Evolutionary conservation across 2,329 filamentous ascomycete species (phyloP).

Genomic region (Xylariaceae sp.): DNA sequence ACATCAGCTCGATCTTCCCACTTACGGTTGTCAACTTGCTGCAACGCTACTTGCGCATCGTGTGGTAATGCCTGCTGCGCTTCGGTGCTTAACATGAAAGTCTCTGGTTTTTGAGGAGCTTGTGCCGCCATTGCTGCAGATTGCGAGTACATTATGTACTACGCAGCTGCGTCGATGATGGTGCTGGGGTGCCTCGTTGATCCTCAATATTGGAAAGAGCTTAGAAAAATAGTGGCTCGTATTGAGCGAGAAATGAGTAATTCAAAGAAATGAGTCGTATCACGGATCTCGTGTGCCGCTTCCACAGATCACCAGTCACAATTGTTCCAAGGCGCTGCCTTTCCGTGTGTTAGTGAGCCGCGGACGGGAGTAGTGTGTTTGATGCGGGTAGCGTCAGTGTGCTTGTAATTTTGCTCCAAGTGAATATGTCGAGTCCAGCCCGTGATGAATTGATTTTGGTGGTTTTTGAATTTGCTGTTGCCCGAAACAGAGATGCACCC

Average conservation of each 20-base stretch:
- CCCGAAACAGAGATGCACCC: slow-evolving; percentile 23
- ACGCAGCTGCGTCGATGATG: slow-evolving; percentile 22
- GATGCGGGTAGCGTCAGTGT: slow-evolving; percentile 14
- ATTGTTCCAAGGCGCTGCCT: slow-evolving; percentile 27
- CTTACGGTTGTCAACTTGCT: slow-evolving; percentile 97
- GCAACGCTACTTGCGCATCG: slow-evolving; percentile 93
- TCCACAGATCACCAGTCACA: slow-evolving; percentile 5
- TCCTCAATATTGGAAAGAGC: not conserved
- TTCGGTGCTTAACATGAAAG: slow-evolving; percentile 96
- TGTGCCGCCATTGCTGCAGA: slow-evolving; percentile 76
- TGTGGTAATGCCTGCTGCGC: slow-evolving; percentile 94
- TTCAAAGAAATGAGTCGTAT: slow-evolving; percentile 20
- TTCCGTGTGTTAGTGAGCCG: slow-evolving; percentile 17
- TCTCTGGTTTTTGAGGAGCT: slow-evolving; percentile 93
- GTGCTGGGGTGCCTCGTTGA: slow-evolving; percentile 7
- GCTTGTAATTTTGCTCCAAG: slow-evolving; percentile 8
- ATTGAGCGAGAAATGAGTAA: slow-evolving; percentile 15
- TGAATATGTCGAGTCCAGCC: slow-evolving; percentile 46
- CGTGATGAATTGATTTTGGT: slow-evolving; percentile 21
- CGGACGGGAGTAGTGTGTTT: slow-evolving; percentile 7
- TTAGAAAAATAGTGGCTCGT: slow-evolving; percentile 2
- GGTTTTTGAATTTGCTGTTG: slow-evolving; percentile 15
- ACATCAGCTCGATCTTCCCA: slow-evolving; percentile 19
- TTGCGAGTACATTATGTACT: slow-evolving; percentile 69
- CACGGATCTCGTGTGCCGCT: slow-evolving; percentile 16